Base-by-base conservation (phyloP, 2,329 filamentous ascomycete genomes). In the Ciborinia camelliae region DNA sequence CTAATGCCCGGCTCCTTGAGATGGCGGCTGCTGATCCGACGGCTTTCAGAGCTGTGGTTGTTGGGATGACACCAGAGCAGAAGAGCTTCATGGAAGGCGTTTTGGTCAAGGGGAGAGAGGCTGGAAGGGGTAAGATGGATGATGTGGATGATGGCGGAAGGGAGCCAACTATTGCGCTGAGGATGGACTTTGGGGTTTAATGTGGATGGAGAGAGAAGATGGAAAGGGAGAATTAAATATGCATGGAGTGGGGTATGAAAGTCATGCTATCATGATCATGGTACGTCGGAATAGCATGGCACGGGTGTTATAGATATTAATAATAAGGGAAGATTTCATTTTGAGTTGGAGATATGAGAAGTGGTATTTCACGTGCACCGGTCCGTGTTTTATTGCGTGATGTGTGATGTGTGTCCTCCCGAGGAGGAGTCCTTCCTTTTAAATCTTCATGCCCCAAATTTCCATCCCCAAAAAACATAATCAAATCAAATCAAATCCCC, bases 81-180 rank as follows among this genome's bases (percentile, higher is more conserved):
- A 90, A 88, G 75, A 79, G 81, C 0, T 89, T 95, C 69, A 84
- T 98, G 79, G 94, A 97, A 77, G 87, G 88, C 69, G 88, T 97
- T 20, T 85, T 97, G 66, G 84, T 86, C 76, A 85, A 83, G 30
- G 88, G 88, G 60, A 79, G 84, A 71, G 79, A 82, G 58, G 66
- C 64, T 70, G 75, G 74, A 53, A 78, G 62, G 71, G 73, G 76
- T 69, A 78, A 75, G 72, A 71, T 72, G 70, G 74, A 73, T 74
- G 79, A 80, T 71, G 76, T 75, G 63, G 72, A 77, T 51, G 77
- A 77, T 59, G 81, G 79, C 65, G 79, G 81, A 65, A 83, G 79
- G 35, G 86, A 86, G 76, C 95, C 95, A 15, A 95, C 82, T 68
- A 99, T 99, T 81, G 92, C 92, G 62, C 78, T 99, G 74, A 95